Percentiles rank a stretch among this genome's conserved stretches.
These are phyloP conservation scores for Dicorynia guianensis DNA, from an alignment of 306 rosid species.

Conservation along the genomic window DNA sequence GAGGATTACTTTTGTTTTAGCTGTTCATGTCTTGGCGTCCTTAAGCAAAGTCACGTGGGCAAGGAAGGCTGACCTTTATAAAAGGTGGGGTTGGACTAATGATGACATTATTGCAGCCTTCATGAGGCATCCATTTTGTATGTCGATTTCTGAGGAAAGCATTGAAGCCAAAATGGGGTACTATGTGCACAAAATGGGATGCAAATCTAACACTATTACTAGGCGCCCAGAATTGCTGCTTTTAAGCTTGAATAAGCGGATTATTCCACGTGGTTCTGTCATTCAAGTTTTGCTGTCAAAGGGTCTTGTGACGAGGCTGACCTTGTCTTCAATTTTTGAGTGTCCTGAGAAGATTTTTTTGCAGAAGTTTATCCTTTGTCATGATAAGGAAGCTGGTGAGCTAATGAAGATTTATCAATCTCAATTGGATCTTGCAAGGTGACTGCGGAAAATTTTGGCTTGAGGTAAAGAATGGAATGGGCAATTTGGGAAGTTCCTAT, in stretches of 20 bases:
- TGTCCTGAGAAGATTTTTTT: background rate
- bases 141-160: slow-evolving; percentile 18
- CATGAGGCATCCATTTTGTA: slow-evolving; percentile 39
- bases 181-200: slow-evolving; percentile 48
- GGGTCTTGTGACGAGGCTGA: slow-evolving; percentile 13
- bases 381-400: background rate
- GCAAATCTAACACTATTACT: slow-evolving; percentile 44
- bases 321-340: background rate
- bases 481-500: too few species aligned
- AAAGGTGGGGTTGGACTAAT: slow-evolving; percentile 31
- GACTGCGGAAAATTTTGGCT: background rate
- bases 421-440: slow-evolving; percentile 18
- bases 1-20: background rate
- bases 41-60: slow-evolving; percentile 17
- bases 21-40: background rate
- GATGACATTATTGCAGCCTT: background rate
- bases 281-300: slow-evolving; percentile 34
- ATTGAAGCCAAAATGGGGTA: slow-evolving; percentile 24
- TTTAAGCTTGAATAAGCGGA: slow-evolving; percentile 42
- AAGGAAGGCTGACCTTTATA: background rate
- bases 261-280: slow-evolving; percentile 44
- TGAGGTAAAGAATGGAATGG: too few species aligned
- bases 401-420: background rate
- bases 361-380: background rate
- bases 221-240: slow-evolving; percentile 27